Evolutionary conservation across 2,329 filamentous ascomycete species (phyloP), one percentile per base, ranked within the genome.

Genomic region (Xylaria multiplex): DNA sequence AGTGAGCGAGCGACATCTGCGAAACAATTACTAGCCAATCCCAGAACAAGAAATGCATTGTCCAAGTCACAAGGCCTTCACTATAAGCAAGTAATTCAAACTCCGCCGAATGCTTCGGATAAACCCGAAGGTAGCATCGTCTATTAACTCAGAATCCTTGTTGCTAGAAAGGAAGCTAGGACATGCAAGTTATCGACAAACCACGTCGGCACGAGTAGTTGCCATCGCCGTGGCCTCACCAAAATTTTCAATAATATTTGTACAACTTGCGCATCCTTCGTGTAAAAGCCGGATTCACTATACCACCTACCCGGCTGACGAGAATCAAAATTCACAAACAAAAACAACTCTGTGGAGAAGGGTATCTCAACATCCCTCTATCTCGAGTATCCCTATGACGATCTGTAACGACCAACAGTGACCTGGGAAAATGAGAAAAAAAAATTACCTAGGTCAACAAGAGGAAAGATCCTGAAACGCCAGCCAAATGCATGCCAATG

Each of bases 401-500:
- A 62, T 50, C 40, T 58, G 27, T 42, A 24, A 52, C 43, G 59
- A 53, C 64, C 46, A 40, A 57, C 24, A 40, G 59, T 64, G 59
- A 48, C 57, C 48, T 27, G 37, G 48, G 55, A 59, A 65, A 68
- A 68, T 64, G 55, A 61, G 48, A 52, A 24, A 55, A 19, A 19
- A 65, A 60, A 67, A 67, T 59, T 49, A 64, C 59, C 42, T 59
- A 53, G 56, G 55, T 43, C 45, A 68, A 48, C 16, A 58, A 43
- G 35, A 59, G 57, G 40, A 45, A 58, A 64, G 37, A 66, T 68
- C 65, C 65, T 66, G 57, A 69, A 69, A 69, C 68, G 68, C 68
- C 68, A 68, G 43, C 65, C 65, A 69, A 69, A 69, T 69, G 68
- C 68, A 69, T 60, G 68, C 24, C 65, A 64, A 65, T 68, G 59